Evolutionary conservation across 305 asterid species (phyloP).

Genomic region (Rubia occidens): DNA sequence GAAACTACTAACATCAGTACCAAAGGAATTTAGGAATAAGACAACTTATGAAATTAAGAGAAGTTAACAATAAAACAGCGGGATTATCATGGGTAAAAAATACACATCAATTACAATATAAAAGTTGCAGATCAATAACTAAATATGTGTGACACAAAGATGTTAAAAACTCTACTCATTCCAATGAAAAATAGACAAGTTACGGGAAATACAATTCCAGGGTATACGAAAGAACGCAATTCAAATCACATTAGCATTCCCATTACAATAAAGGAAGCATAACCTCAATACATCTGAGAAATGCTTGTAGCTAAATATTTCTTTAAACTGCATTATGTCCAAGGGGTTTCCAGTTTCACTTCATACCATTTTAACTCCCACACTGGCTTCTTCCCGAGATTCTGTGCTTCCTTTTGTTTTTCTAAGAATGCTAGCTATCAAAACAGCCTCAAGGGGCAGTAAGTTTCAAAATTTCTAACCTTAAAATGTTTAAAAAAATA

Average conservation of each 20-base stretch:
- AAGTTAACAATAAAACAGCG: neutral
- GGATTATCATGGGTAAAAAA: neutral
- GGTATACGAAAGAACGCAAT: too few species aligned
- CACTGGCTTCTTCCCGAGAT: neutral
- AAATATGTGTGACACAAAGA: too few species aligned
- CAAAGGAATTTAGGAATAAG: neutral
- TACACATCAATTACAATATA: neutral
- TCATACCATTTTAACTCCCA: neutral
- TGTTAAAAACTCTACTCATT: neutral
- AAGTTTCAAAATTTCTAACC: too few species aligned
- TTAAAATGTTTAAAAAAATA: neutral
- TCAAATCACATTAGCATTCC: too few species aligned
- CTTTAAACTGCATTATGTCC: neutral
- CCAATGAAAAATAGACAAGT: neutral
- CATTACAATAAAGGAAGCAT: too few species aligned
- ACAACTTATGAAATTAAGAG: too few species aligned
- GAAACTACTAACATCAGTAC: conserved; percentile 1
- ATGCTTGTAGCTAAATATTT: neutral
- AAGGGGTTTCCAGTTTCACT: neutral
- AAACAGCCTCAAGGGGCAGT: neutral
- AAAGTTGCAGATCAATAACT: neutral
- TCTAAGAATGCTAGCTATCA: neutral
- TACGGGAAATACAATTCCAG: neutral
- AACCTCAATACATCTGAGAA: neutral
- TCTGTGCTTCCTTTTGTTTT: neutral